These are phyloP conservation scores for Saksenaea oblongispora DNA, from an alignment of 371 early-diverging fungal species.

Conservation along the genomic window DNA sequence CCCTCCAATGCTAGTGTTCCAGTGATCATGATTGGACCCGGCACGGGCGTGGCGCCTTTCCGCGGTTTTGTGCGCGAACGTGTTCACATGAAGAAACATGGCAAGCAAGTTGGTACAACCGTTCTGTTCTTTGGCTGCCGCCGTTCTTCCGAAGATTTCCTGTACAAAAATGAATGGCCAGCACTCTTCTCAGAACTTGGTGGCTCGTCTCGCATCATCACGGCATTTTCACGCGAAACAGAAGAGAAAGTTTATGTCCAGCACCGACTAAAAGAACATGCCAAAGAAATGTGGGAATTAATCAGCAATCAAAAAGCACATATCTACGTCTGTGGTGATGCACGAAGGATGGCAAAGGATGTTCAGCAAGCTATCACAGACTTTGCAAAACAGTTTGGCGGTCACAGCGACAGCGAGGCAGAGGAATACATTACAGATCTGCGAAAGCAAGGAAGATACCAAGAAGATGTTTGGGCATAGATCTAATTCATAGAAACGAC, in stretches of 20 bases:
- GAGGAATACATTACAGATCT: conserved; percentile 74
- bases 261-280: conserved; percentile 65
- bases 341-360: conserved; percentile 91
- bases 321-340: conserved; percentile 93
- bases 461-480: conserved; percentile 94
- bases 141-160: conserved; percentile 70
- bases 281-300: conserved; percentile 67
- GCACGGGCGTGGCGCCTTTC: conserved; percentile 95
- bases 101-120: conserved; percentile 70
- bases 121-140: conserved; percentile 93
- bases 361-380: conserved; percentile 68
- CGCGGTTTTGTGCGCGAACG: conserved; percentile 91
- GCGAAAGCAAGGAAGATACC: conserved; percentile 76
- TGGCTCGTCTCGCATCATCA: conserved; percentile 58
- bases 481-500: background rate
- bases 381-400: conserved; percentile 69
- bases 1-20: conserved; percentile 74
- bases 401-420: conserved; percentile 66
- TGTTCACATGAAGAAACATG: conserved; percentile 48
- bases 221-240: conserved; percentile 84
- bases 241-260: conserved; percentile 85
- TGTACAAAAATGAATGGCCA: conserved; percentile 84
- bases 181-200: conserved; percentile 54
- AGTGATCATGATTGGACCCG: conserved; percentile 94
- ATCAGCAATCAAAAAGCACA: conserved; percentile 60